Evolutionary conservation across 2,329 filamentous ascomycete species (phyloP).

Genomic region (Zymoseptoria tritici): DNA sequence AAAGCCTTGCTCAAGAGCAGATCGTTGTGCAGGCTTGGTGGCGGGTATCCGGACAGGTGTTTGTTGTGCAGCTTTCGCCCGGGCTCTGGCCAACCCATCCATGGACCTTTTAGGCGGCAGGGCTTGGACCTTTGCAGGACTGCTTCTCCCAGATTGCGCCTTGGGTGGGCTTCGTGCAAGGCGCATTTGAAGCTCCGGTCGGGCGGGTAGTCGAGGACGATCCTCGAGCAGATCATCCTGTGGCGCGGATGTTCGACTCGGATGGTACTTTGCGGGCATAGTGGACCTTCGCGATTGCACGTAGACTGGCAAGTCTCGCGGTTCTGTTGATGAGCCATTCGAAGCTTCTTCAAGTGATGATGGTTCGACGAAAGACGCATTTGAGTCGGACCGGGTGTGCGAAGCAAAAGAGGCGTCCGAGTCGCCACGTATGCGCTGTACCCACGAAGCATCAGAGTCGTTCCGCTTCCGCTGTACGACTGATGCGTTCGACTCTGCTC

Average conservation of each 20-base stretch:
- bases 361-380: slow-evolving; percentile 24
- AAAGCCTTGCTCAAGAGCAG: slow-evolving; percentile 25
- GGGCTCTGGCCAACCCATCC: slow-evolving; percentile 16
- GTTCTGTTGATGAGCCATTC: background rate
- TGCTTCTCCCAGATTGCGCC: slow-evolving; percentile 21
- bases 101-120: slow-evolving; percentile 17
- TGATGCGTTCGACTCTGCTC: slow-evolving; percentile 19
- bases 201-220: slow-evolving; percentile 25
- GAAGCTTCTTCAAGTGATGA: slow-evolving; percentile 15
- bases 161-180: slow-evolving; percentile 22
- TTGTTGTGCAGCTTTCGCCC: slow-evolving; percentile 10
- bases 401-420: slow-evolving; percentile 21
- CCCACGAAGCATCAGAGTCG: slow-evolving; percentile 24
- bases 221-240: slow-evolving; percentile 22
- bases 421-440: slow-evolving; percentile 20
- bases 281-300: slow-evolving; percentile 15
- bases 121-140: slow-evolving; percentile 23
- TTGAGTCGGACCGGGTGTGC: slow-evolving; percentile 20
- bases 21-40: slow-evolving; percentile 14
- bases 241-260: slow-evolving; percentile 4
- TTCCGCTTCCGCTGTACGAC: slow-evolving; percentile 21
- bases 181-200: slow-evolving; percentile 26
- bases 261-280: slow-evolving; percentile 22
- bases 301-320: slow-evolving; percentile 14
- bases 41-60: slow-evolving; percentile 22